Evolutionary conservation across 2,329 filamentous ascomycete genomes (phyloP), one percentile per base, ranked within the genome.

Genomic region (Xylariaceae sp.): DNA sequence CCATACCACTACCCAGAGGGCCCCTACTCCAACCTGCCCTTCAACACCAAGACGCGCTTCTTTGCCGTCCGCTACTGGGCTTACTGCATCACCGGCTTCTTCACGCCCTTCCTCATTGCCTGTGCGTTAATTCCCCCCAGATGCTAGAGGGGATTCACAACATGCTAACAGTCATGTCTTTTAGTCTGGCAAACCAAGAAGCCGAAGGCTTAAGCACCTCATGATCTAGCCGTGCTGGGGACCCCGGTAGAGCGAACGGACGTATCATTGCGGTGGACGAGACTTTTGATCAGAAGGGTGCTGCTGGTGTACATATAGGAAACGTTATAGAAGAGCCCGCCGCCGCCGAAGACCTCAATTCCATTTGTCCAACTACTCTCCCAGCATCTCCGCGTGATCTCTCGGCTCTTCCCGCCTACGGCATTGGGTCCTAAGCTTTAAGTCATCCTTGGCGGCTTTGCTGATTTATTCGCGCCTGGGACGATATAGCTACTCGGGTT

Each of bases 1-100:
- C 92, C 92, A 61, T 96, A 95, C 86, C 94, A 99, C 82, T 99
- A 99, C 80, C 87, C 92, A 67, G 92, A 97, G 80, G 94, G 92
- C 63, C 89, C 92, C 70, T 88, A 90, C 76, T 86, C 82, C 80
- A 97, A 96, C 83, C 77, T 99, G 63, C 94, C 94, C 64, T 99
- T 99, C 85, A 95, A 99, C 82, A 88, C 94, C 64, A 81, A 89
- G 78, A 92, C 86, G 71, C 89, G 85, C 77, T 88, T 81, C 77
- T 99, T 99, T 73, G 83, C 78, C 63, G 59, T 89, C 65, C 81
- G 86, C 76, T 99, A 88, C 85, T 95, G 90, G 87, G 71, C 71
- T 60, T 94, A 88, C 79, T 71, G 72, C 67, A 70, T 67, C 65
- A 70, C 74, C 58, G 81, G 80, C 59, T 86, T 86, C 73, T 70